Evolutionary conservation across 1,139 yeast genomes (phyloP), one percentile per base, ranked within the genome.

Genomic region (Lodderomyces parapsilosis): DNA sequence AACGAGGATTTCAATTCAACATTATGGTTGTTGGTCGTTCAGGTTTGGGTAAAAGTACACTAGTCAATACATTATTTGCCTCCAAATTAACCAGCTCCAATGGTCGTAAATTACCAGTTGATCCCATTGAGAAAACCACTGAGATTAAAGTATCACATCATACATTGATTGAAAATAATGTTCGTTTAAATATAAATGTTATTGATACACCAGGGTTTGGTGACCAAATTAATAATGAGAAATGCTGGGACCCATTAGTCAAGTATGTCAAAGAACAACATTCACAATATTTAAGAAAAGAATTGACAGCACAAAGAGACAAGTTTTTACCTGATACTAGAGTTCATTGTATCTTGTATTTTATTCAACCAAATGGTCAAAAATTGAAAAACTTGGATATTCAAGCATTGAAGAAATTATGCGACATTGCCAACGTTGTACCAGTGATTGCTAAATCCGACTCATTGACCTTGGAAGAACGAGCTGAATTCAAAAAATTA

Each of bases 161-260:
- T 57, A 58, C 63, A 24, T 70, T 91, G 52, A 66, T 81, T 47
- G 99, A 93, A 66, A 91, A 89, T 62, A 87, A 86, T 53, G 99
- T 93, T 47, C 81, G 84, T 47, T 80, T 93, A 62, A 85, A 86
- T 58, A 71, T 93, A 51, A 91, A 89, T 56, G 83, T 91, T 46
- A 87, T 93, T 61, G 99, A 93, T 62, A 93, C 98, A 7, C 98
- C 98, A 10, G 99, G 99, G 7, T 93, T 89, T 71, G 98, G 96
- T 33, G 99, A 93, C 69, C 96, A 88, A 66, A 86, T 93, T 56
- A 89, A 93, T 69, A 93, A 93, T 66, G 96, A 90, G 58, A 86
- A 86, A 66, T 93, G 91, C 58, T 93, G 98, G 98, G 98, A 93
- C 56, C 97, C 97, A 38, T 84, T 93, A 55, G 85, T 91, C 55